phyloP scores from a whole-genome alignment of 768 basidiomycete species.

The Suillus ampliporus region DNA sequence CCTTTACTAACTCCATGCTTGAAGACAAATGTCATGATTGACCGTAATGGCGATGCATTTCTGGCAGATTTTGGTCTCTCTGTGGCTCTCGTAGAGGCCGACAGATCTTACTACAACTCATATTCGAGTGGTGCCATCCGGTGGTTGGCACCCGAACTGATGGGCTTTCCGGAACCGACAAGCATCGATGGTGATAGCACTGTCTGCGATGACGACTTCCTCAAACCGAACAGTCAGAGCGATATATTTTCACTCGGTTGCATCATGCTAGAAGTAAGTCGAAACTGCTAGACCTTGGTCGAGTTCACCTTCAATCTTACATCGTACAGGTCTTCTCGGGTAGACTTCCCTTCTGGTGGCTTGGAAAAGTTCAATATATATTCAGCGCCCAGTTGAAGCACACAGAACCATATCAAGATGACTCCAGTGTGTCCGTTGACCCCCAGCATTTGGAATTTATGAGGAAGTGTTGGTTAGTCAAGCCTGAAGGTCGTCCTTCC shows the following conservation, averaged over 20 bases:
- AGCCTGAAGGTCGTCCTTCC: neutral
- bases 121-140: neutral
- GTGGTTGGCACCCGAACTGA: constrained; percentile 3
- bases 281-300: neutral
- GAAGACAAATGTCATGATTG: constrained; percentile 1
- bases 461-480: neutral
- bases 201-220: neutral
- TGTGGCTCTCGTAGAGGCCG: neutral
- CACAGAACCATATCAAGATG: neutral
- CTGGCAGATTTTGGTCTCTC: constrained; percentile 7
- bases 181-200: neutral
- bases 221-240: neutral
- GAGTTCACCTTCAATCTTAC: neutral
- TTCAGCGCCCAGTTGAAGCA: neutral
- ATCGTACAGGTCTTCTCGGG: neutral
- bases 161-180: neutral
- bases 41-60: neutral
- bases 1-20: neutral
- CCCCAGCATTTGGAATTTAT: constrained; percentile 2
- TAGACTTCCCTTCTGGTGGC: constrained; percentile 3
- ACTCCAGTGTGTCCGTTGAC: neutral
- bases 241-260: constrained; percentile 5
- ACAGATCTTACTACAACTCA: constrained; percentile 1
- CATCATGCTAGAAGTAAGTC: constrained; percentile 2
- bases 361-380: neutral